Evolutionary conservation across 2,329 filamentous ascomycete genomes (phyloP), one percentile per base, ranked within the genome.

Genomic region (Pseudogymnoascus sp.): DNA sequence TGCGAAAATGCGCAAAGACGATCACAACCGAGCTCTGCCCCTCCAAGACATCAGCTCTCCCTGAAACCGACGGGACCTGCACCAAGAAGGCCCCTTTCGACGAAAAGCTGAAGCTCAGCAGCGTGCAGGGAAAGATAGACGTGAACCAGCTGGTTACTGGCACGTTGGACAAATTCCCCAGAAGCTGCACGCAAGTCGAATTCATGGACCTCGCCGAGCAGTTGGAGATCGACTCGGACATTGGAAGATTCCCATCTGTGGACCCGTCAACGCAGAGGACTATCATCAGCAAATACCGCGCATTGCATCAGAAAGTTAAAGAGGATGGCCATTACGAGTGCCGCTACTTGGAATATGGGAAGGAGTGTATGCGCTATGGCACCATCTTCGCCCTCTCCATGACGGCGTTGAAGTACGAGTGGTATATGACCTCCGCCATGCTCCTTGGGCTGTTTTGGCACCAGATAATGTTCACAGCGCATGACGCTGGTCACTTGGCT

Each of bases 391-490:
- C 65, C 0, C 63, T 72, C 0, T 87, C 84, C 69, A 62, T 80
- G 8, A 70, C 76, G 16, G 68, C 78, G 1, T 74, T 88, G 2
- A 73, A 74, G 63, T 70, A 73, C 33, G 76, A 77, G 40, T 87
- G 84, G 82, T 87, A 84, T 71, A 71, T 82, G 61, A 78, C 80
- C 1, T 86, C 84, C 2, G 82, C 84, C 37, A 26, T 81, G 16
- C 84, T 82, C 66, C 72, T 88, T n/a, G 86, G 85, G 3, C 63
- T 84, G 12, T 87, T 87, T 71, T 88, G 85, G 84, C 85, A 88
- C 69, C 85, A 88, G 75, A 82, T 88, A 75, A 87, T 88, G 82
- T 89, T 88, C 72, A 81, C 82, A 0, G 85, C 85, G 3, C 85
- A 89, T 69, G 86, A 89, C 68, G 85, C 84, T 8, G 85, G 84